Evolutionary conservation across 352 stramenopile species (phyloP).

Genomic region (Halophytophthora polymorphica): DNA sequence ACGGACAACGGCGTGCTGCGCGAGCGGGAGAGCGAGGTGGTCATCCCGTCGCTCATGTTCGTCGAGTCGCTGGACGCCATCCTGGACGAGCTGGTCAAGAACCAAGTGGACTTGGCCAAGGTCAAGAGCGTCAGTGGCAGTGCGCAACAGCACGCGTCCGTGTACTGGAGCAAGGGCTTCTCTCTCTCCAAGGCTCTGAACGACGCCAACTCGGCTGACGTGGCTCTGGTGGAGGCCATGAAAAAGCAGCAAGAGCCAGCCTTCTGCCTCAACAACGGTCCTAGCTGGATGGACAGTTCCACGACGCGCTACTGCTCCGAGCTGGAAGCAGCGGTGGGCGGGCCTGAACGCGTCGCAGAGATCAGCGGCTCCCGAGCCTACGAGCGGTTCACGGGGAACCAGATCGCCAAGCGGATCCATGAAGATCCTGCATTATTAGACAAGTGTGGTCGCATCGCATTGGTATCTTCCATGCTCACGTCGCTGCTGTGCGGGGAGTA

Average conservation of each 20-base stretch:
- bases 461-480: slow-evolving; percentile 74
- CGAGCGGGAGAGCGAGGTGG: slow-evolving; percentile 41
- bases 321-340: slow-evolving; percentile 59
- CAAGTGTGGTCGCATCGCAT: slow-evolving; percentile 39
- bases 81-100: slow-evolving; percentile 38
- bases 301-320: slow-evolving; percentile 54
- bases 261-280: slow-evolving; percentile 62
- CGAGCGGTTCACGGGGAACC: slow-evolving; percentile 79
- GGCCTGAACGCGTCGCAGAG: slow-evolving; percentile 47
- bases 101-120: slow-evolving; percentile 31
- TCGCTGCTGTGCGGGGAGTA: slow-evolving; percentile 68
- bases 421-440: slow-evolving; percentile 46
- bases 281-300: slow-evolving; percentile 86
- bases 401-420: slow-evolving; percentile 62
- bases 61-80: slow-evolving; percentile 76
- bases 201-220: slow-evolving; percentile 11
- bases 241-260: slow-evolving; percentile 21
- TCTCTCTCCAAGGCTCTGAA: slow-evolving; percentile 33
- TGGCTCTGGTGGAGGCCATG: slow-evolving; percentile 22
- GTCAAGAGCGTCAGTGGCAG: slow-evolving; percentile 68
- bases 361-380: slow-evolving; percentile 82
- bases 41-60: slow-evolving; percentile 75
- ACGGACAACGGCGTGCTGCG: slow-evolving; percentile 69
- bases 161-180: slow-evolving; percentile 69
- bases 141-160: slow-evolving; percentile 81